phyloP scores from a whole-genome alignment of 495 filamentous ascomycete species.

The Trichoderma asperelloides region DNA sequence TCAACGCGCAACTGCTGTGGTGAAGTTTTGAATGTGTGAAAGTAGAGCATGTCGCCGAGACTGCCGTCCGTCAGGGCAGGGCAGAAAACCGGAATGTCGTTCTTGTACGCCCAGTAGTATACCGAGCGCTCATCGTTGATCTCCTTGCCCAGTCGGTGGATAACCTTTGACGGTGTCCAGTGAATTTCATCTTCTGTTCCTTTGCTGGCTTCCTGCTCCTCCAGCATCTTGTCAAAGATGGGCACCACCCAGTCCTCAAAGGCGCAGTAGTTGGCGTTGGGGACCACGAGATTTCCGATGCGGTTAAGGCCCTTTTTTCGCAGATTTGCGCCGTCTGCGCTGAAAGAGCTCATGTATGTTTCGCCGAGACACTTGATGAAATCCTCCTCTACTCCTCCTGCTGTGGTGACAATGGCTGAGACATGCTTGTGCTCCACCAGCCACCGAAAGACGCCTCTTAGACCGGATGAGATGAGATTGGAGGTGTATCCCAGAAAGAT shows the following conservation, averaged over 20 bases:
- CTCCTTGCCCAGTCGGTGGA: slow-evolving; percentile 76
- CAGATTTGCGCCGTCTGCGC: slow-evolving; percentile 60
- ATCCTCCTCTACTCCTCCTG: slow-evolving; percentile 95
- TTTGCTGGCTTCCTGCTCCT: slow-evolving; percentile 74
- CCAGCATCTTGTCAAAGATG: slow-evolving; percentile 81
- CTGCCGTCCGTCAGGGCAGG: slow-evolving; percentile 92
- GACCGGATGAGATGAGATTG: slow-evolving; percentile 91
- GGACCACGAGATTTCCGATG: slow-evolving; percentile 93
- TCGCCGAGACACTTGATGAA: slow-evolving; percentile 94
- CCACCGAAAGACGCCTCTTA: slow-evolving; percentile 84
- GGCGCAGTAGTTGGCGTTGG: slow-evolving; percentile 90
- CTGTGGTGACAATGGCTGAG: slow-evolving; percentile 86
- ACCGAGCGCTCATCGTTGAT: slow-evolving; percentile 85
- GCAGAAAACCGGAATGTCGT: slow-evolving; percentile 93
- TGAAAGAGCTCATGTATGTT: slow-evolving; percentile 86
- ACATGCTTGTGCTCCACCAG: slow-evolving; percentile 87
- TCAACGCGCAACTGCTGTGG: slow-evolving; percentile 73
- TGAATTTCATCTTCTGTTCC: slow-evolving; percentile 60
- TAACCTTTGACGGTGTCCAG: slow-evolving; percentile 89
- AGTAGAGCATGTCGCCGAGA: slow-evolving; percentile 94
- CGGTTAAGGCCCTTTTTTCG: slow-evolving; percentile 81
- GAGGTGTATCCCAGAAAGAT: slow-evolving; percentile 97
- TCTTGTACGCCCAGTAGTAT: slow-evolving; percentile 89
- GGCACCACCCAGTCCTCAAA: slow-evolving; percentile 98
- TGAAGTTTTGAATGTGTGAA: slow-evolving; percentile 83